Conservation (phyloP, 441 rosid species). For the Croton setiger region DNA sequence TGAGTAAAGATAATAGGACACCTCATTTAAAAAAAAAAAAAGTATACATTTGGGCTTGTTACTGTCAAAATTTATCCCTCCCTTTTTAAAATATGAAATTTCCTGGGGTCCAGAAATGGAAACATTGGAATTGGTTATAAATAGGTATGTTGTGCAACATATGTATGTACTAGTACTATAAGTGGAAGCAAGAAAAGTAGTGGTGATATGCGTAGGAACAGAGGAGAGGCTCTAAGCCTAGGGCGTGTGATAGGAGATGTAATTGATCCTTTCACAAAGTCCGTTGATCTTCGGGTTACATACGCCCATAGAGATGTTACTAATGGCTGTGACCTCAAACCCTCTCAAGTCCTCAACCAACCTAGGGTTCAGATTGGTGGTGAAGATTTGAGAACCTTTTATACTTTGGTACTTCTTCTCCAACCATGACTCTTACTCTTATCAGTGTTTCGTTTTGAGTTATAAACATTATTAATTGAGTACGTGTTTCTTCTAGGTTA, state of each 20-base stretch:
- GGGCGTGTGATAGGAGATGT: slow-evolving; percentile 82
- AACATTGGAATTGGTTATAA: too few relatives aligned
- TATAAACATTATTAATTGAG: too few relatives aligned
- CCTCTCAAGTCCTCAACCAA: slow-evolving; percentile 57
- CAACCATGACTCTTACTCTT: neutral
- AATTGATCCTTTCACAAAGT: slow-evolving; percentile 56
- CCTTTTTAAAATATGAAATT: too few relatives aligned
- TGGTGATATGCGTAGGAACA: slow-evolving; percentile 34
- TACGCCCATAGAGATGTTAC: slow-evolving; percentile 47
- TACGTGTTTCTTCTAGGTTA: slow-evolving; percentile 38
- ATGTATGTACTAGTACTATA: too few relatives aligned
- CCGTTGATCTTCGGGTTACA: slow-evolving; percentile 43
- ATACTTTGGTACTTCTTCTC: slow-evolving; percentile 54
- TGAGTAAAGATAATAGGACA: too few relatives aligned
- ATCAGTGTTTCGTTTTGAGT: neutral
- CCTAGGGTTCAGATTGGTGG: slow-evolving; percentile 87
- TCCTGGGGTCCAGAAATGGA: too few relatives aligned
- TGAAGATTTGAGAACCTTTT: slow-evolving; percentile 69
- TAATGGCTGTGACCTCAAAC: slow-evolving; percentile 77
- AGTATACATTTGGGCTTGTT: too few relatives aligned
- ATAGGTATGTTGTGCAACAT: too few relatives aligned
- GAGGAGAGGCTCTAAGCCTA: slow-evolving; percentile 55
- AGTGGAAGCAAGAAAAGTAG: too few relatives aligned
- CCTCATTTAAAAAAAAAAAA: too few relatives aligned
- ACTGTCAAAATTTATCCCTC: too few relatives aligned